Conservation (phyloP, 2,329 filamentous ascomycete genomes). For the Monilinia vaccinii-corymbosi region DNA sequence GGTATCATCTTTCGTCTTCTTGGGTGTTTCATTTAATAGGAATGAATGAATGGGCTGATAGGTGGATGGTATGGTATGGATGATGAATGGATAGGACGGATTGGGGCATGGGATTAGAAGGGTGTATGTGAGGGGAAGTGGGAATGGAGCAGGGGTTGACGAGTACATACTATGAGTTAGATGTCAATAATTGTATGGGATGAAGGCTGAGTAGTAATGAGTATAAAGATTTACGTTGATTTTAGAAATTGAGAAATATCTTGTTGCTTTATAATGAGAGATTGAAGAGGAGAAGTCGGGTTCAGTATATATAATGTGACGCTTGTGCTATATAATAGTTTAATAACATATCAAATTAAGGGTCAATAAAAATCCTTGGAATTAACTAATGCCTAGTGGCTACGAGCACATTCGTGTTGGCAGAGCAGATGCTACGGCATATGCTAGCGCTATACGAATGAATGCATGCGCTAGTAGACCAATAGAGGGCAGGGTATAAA, state of each 20-base stretch:
- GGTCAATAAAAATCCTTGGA: no score
- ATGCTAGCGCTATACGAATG: no score
- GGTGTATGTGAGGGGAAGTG: background rate
- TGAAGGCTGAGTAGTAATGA: background rate
- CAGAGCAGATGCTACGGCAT: no score
- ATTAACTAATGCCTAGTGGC: no score
- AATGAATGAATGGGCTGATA: slow-evolving; percentile 3
- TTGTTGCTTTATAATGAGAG: background rate
- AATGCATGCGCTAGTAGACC: no score
- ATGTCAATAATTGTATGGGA: background rate
- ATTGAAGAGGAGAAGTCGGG: background rate
- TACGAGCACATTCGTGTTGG: no score
- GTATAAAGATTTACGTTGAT: background rate
- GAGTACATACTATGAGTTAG: background rate
- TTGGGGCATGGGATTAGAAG: background rate
- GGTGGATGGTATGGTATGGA: slow-evolving; percentile 1
- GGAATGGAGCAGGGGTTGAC: background rate
- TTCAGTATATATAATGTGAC: no score
- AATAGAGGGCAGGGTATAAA: no score
- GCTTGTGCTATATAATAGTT: no score
- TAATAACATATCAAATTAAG: no score
- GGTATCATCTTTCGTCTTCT: slow-evolving; percentile 1
- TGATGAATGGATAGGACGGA: background rate
- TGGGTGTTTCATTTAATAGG: background rate
- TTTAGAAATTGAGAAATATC: background rate